phyloP scores from a whole-genome alignment of 2,329 filamentous ascomycete species.

The Alternaria longipes region DNA sequence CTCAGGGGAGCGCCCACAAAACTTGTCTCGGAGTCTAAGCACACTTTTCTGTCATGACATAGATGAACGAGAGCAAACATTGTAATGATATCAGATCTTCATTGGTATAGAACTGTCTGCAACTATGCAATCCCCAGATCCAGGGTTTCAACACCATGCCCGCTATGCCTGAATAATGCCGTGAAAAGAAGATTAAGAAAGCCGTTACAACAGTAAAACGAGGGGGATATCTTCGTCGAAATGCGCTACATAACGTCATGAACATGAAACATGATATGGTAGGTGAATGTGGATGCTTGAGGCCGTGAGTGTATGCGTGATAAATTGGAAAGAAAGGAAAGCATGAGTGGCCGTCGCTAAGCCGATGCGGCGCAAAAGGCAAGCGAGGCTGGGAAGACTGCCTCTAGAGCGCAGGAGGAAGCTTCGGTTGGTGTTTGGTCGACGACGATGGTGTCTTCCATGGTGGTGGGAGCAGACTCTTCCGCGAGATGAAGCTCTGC shows the following conservation, averaged over 20 bases:
- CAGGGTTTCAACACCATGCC: background rate
- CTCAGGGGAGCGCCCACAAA: background rate
- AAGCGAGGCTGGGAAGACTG: background rate
- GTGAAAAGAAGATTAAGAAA: background rate
- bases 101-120: background rate
- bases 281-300: background rate
- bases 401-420: conserved; percentile 6
- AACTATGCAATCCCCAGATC: background rate
- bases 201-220: background rate
- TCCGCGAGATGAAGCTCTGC: background rate
- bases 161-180: background rate
- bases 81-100: background rate
- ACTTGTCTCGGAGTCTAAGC: background rate
- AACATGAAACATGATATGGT: conserved; percentile 5
- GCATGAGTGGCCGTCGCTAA: background rate
- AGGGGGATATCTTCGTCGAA: conserved; percentile 5
- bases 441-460: background rate
- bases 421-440: background rate
- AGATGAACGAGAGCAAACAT: background rate
- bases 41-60: background rate
- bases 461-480: background rate
- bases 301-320: background rate
- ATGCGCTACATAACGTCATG: conserved; percentile 11
- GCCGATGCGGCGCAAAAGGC: conserved; percentile 3
- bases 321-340: background rate